phyloP scores from a whole-genome alignment of 2,329 filamentous ascomycete genomes.

The Shiraia sp. region DNA sequence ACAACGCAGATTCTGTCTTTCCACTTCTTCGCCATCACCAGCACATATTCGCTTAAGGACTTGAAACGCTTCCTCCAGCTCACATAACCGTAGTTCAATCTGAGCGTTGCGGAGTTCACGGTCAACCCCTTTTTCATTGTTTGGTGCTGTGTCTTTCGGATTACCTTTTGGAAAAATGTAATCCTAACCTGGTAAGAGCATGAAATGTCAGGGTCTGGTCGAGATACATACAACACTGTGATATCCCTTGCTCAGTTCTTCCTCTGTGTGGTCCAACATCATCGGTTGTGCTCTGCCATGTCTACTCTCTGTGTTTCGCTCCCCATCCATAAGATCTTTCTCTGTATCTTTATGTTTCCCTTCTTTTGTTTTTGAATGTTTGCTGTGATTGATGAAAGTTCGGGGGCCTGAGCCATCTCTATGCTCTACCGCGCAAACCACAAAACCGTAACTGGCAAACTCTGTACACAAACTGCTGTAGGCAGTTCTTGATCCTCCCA shows the following conservation, averaged over 20 bases:
- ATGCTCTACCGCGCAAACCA: conserved; percentile 68
- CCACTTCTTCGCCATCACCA: conserved; percentile 58
- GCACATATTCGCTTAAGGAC: conserved; percentile 60
- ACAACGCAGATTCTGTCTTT: conserved; percentile 57
- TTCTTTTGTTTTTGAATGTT: conserved; percentile 25
- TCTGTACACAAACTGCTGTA: conserved; percentile 68
- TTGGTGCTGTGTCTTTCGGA: conserved; percentile 52
- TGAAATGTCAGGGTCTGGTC: no score
- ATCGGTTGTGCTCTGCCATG: conserved; percentile 30
- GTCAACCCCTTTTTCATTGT: conserved; percentile 65
- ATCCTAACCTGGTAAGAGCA: conserved; percentile 41
- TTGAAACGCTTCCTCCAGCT: conserved; percentile 66
- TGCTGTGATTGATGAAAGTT: conserved; percentile 62
- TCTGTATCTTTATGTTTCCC: conserved; percentile 21
- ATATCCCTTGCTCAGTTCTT: conserved; percentile 46
- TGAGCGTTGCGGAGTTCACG: conserved; percentile 63
- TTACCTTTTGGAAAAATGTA: conserved; percentile 66
- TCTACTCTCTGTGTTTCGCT: conserved; percentile 11
- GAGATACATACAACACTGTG: conserved; percentile 51
- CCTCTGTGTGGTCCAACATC: conserved; percentile 44
- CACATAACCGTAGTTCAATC: conserved; percentile 64
- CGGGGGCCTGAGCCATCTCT: conserved; percentile 66
- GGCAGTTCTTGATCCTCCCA: conserved; percentile 65
- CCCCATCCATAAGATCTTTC: conserved; percentile 5
- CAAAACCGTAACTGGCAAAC: conserved; percentile 67